These are phyloP conservation scores for Meyerozyma athensensis DNA, from an alignment of 1,139 yeast species.

Conservation along the genomic window DNA sequence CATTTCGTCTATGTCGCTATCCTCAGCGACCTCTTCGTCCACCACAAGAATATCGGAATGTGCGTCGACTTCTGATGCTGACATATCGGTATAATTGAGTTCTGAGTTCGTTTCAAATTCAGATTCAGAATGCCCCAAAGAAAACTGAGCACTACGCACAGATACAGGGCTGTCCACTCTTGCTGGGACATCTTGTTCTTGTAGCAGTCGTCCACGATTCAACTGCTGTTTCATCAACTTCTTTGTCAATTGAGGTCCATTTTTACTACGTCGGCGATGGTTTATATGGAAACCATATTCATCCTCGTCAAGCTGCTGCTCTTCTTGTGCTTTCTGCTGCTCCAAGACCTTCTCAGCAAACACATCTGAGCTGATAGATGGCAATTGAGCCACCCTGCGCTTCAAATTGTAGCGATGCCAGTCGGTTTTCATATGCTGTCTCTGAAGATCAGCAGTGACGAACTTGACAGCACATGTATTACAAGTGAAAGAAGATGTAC, in stretches of 20 bases:
- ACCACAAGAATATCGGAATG: conserved; percentile 11
- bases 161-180: conserved; percentile 53
- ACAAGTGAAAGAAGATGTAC: conserved; percentile 58
- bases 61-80: conserved; percentile 30
- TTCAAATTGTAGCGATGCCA: conserved; percentile 95
- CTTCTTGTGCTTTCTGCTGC: conserved; percentile 21
- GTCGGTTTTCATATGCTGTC: conserved; percentile 91
- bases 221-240: conserved; percentile 16
- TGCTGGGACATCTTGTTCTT: conserved; percentile 9
- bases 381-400: conserved; percentile 81
- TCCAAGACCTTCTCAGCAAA: conserved; percentile 69
- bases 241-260: conserved; percentile 20
- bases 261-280: conserved; percentile 22
- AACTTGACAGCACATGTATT: conserved; percentile 83
- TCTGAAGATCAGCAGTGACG: conserved; percentile 71
- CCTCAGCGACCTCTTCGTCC: conserved; percentile 26
- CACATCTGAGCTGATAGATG: conserved; percentile 73
- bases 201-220: conserved; percentile 13
- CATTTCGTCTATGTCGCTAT: conserved; percentile 18
- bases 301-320: conserved; percentile 44
- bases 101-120: conserved; percentile 47
- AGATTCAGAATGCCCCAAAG: conserved; percentile 50
- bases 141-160: conserved; percentile 57
- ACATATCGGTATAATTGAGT: conserved; percentile 39
- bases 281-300: conserved; percentile 59